Conservation (phyloP, 306 rosid genomes). For the Lablab purpureus region DNA sequence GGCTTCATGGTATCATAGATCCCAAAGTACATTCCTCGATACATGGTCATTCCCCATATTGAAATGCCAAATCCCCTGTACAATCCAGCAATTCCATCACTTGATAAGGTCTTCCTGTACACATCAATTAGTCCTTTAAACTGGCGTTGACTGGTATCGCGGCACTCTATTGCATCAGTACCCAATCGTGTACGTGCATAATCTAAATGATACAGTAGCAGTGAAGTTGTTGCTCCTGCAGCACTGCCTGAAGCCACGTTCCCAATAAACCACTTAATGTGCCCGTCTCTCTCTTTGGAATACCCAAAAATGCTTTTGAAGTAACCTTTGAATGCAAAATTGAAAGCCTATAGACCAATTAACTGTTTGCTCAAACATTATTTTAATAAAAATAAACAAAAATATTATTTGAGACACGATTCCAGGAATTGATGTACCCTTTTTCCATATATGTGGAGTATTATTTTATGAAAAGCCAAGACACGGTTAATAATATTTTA, state of each 20-base stretch:
- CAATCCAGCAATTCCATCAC: slow-evolving; percentile 83
- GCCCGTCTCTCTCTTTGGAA: slow-evolving; percentile 92
- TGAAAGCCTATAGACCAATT: slow-evolving; percentile 94
- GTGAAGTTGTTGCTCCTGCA: slow-evolving; percentile 92
- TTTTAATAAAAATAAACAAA: slow-evolving; percentile 30
- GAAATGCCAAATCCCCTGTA: slow-evolving; percentile 95
- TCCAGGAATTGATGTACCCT: slow-evolving; percentile 15
- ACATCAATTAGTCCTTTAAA: slow-evolving; percentile 87
- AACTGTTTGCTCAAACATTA: slow-evolving; percentile 67
- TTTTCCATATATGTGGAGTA: slow-evolving; percentile 1
- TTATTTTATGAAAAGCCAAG: slow-evolving; percentile 5
- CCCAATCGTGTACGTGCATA: slow-evolving; percentile 91
- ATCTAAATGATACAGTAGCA: slow-evolving; percentile 91
- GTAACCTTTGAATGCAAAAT: slow-evolving; percentile 99
- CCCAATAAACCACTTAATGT: slow-evolving; percentile 91
- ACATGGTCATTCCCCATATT: slow-evolving; percentile 86
- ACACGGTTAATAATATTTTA: slow-evolving; percentile 4
- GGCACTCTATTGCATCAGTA: slow-evolving; percentile 69
- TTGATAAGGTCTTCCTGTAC: slow-evolving; percentile 79
- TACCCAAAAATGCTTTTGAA: slow-evolving; percentile 85
- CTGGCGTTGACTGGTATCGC: slow-evolving; percentile 62
- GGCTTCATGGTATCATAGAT: slow-evolving; percentile 95
- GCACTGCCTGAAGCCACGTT: slow-evolving; percentile 99
- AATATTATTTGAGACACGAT: slow-evolving; percentile 7
- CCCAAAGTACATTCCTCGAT: slow-evolving; percentile 98